Base-by-base conservation (phyloP, 345 rosid species). In the Linum tenue region DNA sequence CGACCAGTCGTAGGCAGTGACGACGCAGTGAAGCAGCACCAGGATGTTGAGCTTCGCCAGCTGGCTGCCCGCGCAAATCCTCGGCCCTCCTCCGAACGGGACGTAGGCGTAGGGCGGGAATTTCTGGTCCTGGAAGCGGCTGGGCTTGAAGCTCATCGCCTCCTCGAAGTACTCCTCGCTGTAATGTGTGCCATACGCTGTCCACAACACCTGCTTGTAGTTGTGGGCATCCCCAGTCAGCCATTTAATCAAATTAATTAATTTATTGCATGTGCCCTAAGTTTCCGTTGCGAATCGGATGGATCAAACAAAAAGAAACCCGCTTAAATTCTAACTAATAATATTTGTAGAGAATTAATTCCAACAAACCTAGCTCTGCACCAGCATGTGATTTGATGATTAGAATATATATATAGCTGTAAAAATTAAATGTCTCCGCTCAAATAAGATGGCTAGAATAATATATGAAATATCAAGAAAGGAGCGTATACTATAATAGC, bases 31-130 rank as follows among this genome's bases (percentile, higher is more conserved):
- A 56, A 84, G 67, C 69, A 82, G 76, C 41, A 84, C 63, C 9
- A 83, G 84, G 43, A 87, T 89, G 64, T 78, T 85, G 58, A 87
- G 36, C 79, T 85, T 89, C 12, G 94, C 94, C 44, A 89, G 79
- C 65, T 82, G 96, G 75, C 80, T 81, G 9, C 96, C 96, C 0
- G 91, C 88, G 39, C 94, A 85, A 3, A 77, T 69, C 67, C 94
- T 85, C 11, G 89, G 82, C 38, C 96, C 96, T 67, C 89, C 94
- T 58, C 96, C 91, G 5, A 87, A 85, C 4, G 94, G 85, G 35
- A 89, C 75, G 62, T 72, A 85, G 5, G 71, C 82, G 36, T 82
- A 89, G 2, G 91, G 83, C 4, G 83, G 83, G 15, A 76, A 56
- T 3, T 73, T 44, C 59, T 80, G 67, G 60, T 79, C 82, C 10